Percentiles rank a stretch among this genome's conserved stretches.
Evolutionary conservation across 768 basidiomycete genomes (phyloP).

Genomic region (Hortiboletus flavorubellus): DNA sequence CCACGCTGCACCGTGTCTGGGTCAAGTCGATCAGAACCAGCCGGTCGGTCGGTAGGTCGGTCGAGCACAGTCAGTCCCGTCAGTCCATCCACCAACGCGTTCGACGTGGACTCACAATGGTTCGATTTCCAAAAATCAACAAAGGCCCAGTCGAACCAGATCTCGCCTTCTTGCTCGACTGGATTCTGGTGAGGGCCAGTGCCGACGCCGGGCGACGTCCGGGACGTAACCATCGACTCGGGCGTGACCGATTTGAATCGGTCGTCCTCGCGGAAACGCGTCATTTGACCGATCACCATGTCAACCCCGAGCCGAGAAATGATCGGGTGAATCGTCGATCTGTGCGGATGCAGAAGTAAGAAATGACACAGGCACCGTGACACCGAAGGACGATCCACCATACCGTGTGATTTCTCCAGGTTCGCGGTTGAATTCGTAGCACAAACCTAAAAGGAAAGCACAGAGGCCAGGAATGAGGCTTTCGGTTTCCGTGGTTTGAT

Average conservation of each 20-base stretch:
- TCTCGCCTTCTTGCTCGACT: slow-evolving; percentile 65
- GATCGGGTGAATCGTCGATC: slow-evolving; percentile 85
- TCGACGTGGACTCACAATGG: slow-evolving; percentile 61
- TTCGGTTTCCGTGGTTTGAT: slow-evolving; percentile 84
- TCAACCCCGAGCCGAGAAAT: slow-evolving; percentile 88
- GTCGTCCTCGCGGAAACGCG: slow-evolving; percentile 86
- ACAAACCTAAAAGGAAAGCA: slow-evolving; percentile 86
- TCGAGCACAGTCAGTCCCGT: neutral
- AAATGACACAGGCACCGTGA: neutral
- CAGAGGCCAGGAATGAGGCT: slow-evolving; percentile 86
- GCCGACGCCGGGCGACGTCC: slow-evolving; percentile 19
- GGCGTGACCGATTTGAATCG: slow-evolving; percentile 89
- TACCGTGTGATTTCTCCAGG: slow-evolving; percentile 95
- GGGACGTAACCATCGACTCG: slow-evolving; percentile 68
- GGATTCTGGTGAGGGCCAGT: slow-evolving; percentile 11
- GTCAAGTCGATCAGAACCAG: neutral
- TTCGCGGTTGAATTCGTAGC: slow-evolving; percentile 95
- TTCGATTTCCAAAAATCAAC: slow-evolving; percentile 99
- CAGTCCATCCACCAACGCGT: neutral
- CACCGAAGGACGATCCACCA: slow-evolving; percentile 17
- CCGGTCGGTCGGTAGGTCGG: neutral
- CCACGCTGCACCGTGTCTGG: slow-evolving; percentile 76
- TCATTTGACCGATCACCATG: slow-evolving; percentile 81
- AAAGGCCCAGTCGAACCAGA: slow-evolving; percentile 99
- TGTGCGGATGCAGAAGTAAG: slow-evolving; percentile 24